Evolutionary conservation across 2,329 filamentous ascomycete species (phyloP), one percentile per base, ranked within the genome.

Genomic region (Cordyceps fumosorosea): DNA sequence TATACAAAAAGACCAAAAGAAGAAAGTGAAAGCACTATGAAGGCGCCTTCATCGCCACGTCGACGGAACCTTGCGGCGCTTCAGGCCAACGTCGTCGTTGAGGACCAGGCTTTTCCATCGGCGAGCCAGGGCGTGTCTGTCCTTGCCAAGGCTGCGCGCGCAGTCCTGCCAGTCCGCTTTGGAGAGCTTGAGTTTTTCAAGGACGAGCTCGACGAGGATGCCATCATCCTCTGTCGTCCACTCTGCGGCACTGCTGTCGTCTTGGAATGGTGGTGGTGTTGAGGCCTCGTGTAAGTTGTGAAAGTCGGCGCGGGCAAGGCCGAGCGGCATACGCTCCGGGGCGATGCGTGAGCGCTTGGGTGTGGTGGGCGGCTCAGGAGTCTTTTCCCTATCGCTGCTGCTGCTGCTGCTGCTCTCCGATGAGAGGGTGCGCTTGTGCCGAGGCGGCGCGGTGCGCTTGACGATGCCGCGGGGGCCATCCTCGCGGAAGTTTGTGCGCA

Each of bases 81-180:
- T 85, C 68, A 88, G 74, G 10, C 84, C 84, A 24, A 88, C 77
- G 32, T 87, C 83, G 59, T 84, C 85, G 63, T 77, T 77, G 50
- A 78, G 72, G 72, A 88, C 80, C 42, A 89, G 74, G 62, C 80
- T 86, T 76, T 83, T 85, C 86, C 86, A 89, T 67, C 86, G 76
- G 56, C 80, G 76, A 48, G 81, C 81, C 52, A 87, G 76, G 63
- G 79, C 82, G 63, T 79, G 76, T 57, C 82, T 77, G 72, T 87
- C 84, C 67, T 81, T 84, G 64, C 86, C 85, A 8, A 89, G 76
- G 66, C 78, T 85, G 63, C 84, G 78, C 50, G 85, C 86, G 71
- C 85, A 88, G 69, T 89, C 85, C 63, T 87, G 83, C 86, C 85
- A 88, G 63, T 89, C 85, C 56, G 80, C 78, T 73, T 84, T 87